phyloP scores from a whole-genome alignment of 164 flowering plant genomes.

The Buxus sempervirens region DNA sequence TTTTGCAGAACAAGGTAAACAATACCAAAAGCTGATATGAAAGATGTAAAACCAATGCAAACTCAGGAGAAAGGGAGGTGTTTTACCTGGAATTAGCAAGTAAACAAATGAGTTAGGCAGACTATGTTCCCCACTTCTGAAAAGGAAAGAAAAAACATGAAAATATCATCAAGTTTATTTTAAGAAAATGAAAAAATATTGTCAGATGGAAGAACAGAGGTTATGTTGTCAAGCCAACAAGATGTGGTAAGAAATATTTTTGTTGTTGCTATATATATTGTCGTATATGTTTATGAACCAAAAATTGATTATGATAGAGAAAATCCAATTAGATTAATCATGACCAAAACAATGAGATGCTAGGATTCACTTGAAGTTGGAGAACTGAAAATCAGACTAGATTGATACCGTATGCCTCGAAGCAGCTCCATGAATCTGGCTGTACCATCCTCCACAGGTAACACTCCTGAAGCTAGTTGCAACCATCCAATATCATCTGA shows the following conservation, averaged over 20 bases:
- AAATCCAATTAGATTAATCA: neutral
- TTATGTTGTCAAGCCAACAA: too few species aligned
- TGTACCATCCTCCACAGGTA: constrained; percentile 76
- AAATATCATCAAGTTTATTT: neutral
- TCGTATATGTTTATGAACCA: too few species aligned
- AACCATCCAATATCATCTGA: constrained; percentile 92
- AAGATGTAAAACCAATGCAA: neutral
- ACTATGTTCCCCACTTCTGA: constrained; percentile 71
- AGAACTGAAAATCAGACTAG: neutral
- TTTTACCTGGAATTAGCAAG: constrained; percentile 79
- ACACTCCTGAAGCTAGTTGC: constrained; percentile 55
- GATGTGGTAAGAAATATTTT: too few species aligned
- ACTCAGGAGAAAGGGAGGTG: constrained; percentile 1
- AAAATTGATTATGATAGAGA: too few species aligned
- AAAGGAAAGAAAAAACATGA: constrained; percentile 15
- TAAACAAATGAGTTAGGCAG: constrained; percentile 81
- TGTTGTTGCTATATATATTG: too few species aligned
- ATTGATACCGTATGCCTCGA: constrained; percentile 54
- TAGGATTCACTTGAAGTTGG: neutral
- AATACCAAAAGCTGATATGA: neutral
- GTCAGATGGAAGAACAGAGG: too few species aligned
- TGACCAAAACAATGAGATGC: neutral
- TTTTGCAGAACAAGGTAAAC: constrained; percentile 4
- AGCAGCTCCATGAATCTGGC: constrained; percentile 73
- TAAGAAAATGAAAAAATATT: neutral